Percentiles rank a stretch among this genome's conserved stretches.
Evolutionary conservation across 768 basidiomycete species (phyloP).

Genomic region (Auricularia sp.): DNA sequence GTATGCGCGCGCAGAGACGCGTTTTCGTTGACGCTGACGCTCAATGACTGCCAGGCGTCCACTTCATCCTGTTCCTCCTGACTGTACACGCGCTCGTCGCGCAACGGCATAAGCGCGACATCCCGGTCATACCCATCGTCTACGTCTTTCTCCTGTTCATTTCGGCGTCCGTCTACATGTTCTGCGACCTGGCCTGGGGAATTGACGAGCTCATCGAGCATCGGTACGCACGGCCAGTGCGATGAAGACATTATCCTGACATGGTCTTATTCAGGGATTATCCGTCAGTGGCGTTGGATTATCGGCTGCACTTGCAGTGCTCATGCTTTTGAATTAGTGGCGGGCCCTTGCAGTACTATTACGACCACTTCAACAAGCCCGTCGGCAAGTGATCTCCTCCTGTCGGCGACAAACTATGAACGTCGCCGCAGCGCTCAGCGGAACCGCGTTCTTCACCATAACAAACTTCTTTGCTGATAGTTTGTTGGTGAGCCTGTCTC

Average conservation of each 20-base stretch:
- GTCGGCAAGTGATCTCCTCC: background rate
- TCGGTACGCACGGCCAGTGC: background rate
- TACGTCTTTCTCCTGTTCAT: background rate
- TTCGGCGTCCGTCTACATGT: background rate
- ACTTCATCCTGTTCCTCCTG: background rate
- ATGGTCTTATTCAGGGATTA: background rate
- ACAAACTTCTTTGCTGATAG: background rate
- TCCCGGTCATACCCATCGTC: background rate
- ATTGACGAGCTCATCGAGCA: background rate
- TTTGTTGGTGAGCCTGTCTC: background rate
- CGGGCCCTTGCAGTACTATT: background rate
- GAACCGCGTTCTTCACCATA: background rate
- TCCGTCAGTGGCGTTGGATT: too few relatives aligned
- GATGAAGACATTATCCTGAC: too few relatives aligned
- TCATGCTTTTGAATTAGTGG: too few relatives aligned
- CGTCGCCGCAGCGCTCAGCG: background rate
- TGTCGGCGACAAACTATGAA: too few relatives aligned
- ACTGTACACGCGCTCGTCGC: background rate
- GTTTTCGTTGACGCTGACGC: too few relatives aligned
- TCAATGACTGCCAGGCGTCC: too few relatives aligned
- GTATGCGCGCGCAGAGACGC: too few relatives aligned
- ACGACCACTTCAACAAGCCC: background rate
- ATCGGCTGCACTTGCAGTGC: too few relatives aligned
- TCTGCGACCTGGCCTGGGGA: background rate
- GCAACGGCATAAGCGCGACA: background rate